Evolutionary conservation across 202 grass and related monocot genomes (phyloP).

Genomic region (Setaria viridis): DNA sequence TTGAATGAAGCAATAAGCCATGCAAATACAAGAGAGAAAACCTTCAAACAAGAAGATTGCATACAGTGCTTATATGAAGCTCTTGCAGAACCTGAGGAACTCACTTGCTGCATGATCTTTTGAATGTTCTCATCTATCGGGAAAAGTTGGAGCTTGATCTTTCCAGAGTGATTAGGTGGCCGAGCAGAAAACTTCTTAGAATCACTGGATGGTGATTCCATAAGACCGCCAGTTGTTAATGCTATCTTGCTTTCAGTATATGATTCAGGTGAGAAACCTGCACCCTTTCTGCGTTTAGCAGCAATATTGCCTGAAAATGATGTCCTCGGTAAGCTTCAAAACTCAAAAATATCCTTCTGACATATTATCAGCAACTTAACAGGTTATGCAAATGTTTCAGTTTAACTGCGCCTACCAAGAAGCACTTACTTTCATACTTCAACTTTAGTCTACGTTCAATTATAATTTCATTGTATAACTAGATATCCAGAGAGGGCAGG

Average conservation of each 20-base stretch:
- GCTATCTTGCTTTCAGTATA: constrained; percentile 25
- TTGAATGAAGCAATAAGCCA: constrained; percentile 38
- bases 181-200: constrained; percentile 40
- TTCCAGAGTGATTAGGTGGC: constrained; percentile 54
- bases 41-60: constrained; percentile 27
- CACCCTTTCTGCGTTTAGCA: constrained; percentile 40
- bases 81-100: constrained; percentile 18
- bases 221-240: constrained; percentile 24
- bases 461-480: constrained; percentile 23
- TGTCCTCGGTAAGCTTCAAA: constrained; percentile 19
- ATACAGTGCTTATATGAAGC: constrained; percentile 10
- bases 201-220: constrained; percentile 29
- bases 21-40: constrained; percentile 4
- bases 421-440: constrained; percentile 22
- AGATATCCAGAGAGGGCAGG: background rate
- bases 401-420: background rate
- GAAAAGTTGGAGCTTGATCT: constrained; percentile 93
- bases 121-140: constrained; percentile 76
- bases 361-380: constrained; percentile 1
- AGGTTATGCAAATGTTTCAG: background rate
- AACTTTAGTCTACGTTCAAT: background rate
- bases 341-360: background rate
- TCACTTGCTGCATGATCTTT: constrained; percentile 77
- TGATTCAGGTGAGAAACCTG: constrained; percentile 39
- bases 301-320: constrained; percentile 66